These are phyloP conservation scores for Tetraselmis chui DNA, from an alignment of 139 green algal species.

Conservation along the genomic window DNA sequence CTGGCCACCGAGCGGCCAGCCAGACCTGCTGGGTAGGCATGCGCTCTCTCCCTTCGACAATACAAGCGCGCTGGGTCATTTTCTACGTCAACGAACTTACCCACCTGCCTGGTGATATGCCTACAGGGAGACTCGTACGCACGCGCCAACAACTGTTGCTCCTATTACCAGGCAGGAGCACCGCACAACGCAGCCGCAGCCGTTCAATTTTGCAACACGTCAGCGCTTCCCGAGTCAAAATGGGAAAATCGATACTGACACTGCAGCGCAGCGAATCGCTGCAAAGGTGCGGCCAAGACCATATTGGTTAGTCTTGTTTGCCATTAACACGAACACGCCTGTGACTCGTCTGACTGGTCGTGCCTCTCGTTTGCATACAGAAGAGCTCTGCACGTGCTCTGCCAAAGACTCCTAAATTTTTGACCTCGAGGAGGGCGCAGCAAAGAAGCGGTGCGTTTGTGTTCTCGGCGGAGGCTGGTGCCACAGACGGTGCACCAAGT, in stretches of 20 bases:
- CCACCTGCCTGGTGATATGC: no score
- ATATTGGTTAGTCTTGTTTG: no score
- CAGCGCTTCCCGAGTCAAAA: neutral
- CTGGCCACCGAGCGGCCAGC: no score
- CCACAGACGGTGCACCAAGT: neutral
- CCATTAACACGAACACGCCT: no score
- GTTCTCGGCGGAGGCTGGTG: neutral
- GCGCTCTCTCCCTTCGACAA: no score
- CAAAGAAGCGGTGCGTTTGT: neutral
- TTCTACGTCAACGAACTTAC: no score
- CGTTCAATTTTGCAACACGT: neutral
- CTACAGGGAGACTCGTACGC: no score
- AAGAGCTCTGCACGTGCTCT: neutral
- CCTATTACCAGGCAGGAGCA: neutral
- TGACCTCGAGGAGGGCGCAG: neutral
- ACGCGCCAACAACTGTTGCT: no score
- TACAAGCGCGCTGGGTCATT: no score
- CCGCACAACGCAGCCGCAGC: neutral
- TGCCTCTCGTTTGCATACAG: no score
- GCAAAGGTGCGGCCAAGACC: neutral
- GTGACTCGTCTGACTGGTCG: no score
- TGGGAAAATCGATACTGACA: neutral
- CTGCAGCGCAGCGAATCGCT: neutral
- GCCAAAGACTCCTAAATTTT: neutral
- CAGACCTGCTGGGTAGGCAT: no score